Conservation (phyloP, 352 stramenopile genomes). For the Phytophthora pluvialis region DNA sequence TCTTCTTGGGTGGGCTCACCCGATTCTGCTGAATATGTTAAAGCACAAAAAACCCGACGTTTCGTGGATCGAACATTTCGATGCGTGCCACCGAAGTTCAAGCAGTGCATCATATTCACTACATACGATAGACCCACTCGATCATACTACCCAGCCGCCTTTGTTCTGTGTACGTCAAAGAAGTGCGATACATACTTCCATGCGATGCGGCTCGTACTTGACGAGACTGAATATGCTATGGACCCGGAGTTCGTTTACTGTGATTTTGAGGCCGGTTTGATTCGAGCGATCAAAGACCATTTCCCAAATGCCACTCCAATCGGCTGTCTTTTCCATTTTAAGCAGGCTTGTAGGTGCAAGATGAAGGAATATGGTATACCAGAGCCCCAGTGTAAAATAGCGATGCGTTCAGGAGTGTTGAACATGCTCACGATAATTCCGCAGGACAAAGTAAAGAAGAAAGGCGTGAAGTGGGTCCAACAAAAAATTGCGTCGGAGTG, state of each 20-base stretch:
- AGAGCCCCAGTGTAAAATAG: not conserved
- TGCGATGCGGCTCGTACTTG: slow-evolving; percentile 11
- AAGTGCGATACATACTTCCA: slow-evolving; percentile 22
- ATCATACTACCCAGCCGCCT: slow-evolving; percentile 9
- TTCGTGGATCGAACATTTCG: slow-evolving; percentile 40
- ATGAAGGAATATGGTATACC: slow-evolving; percentile 15
- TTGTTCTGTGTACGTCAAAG: slow-evolving; percentile 19
- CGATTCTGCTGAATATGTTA: not conserved
- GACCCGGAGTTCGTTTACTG: slow-evolving; percentile 17
- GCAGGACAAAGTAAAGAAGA: slow-evolving; percentile 3
- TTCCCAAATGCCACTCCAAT: slow-evolving; percentile 10
- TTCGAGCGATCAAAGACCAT: slow-evolving; percentile 14
- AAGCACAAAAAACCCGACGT: slow-evolving; percentile 16
- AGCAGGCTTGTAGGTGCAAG: slow-evolving; percentile 6
- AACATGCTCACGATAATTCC: slow-evolving; percentile 19
- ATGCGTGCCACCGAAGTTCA: slow-evolving; percentile 17
- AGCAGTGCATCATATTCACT: slow-evolving; percentile 23
- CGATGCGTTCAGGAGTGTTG: slow-evolving; percentile 13
- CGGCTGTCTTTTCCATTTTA: slow-evolving; percentile 27
- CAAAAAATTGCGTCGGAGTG: not conserved
- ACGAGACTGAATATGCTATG: slow-evolving; percentile 10
- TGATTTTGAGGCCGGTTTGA: slow-evolving; percentile 27
- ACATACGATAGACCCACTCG: slow-evolving; percentile 11
- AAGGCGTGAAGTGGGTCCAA: slow-evolving; percentile 9
- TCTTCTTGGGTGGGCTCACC: not conserved